Conservation (phyloP, 345 rosid genomes). For the Reutealis trisperma region DNA sequence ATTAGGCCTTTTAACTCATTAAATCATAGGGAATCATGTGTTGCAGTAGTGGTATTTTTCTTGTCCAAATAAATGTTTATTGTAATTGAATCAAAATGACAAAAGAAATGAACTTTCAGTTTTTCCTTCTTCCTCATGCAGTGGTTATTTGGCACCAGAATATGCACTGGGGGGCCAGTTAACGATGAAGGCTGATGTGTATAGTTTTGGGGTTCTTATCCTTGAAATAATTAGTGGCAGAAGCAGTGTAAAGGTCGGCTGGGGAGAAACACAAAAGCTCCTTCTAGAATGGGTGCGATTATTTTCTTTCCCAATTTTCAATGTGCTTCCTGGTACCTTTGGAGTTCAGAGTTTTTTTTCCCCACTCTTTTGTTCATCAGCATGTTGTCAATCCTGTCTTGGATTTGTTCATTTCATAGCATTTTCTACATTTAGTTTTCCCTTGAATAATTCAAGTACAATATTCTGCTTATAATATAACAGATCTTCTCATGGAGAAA, state of each 20-base stretch:
- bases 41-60: not conserved
- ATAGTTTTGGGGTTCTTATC: constrained; percentile 65
- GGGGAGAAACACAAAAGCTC: constrained; percentile 45
- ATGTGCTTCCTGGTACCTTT: not conserved
- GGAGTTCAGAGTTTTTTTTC: not conserved
- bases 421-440: not conserved
- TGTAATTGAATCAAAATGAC: not conserved
- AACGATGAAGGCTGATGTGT: constrained; percentile 73
- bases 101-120: not conserved
- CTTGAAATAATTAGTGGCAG: constrained; percentile 66
- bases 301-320: not conserved
- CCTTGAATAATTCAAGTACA: not conserved
- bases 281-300: constrained; percentile 58
- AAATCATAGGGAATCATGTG: not conserved
- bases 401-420: not conserved
- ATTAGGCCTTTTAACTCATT: not conserved
- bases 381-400: constrained; percentile 2
- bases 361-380: constrained; percentile 3
- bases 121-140: constrained; percentile 32
- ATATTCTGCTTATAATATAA: not conserved
- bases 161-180: constrained; percentile 72
- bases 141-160: constrained; percentile 84
- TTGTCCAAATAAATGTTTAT: not conserved
- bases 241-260: constrained; percentile 46
- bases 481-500: not conserved